phyloP scores from a whole-genome alignment of 257 asterid species.

The Striga asiatica region DNA sequence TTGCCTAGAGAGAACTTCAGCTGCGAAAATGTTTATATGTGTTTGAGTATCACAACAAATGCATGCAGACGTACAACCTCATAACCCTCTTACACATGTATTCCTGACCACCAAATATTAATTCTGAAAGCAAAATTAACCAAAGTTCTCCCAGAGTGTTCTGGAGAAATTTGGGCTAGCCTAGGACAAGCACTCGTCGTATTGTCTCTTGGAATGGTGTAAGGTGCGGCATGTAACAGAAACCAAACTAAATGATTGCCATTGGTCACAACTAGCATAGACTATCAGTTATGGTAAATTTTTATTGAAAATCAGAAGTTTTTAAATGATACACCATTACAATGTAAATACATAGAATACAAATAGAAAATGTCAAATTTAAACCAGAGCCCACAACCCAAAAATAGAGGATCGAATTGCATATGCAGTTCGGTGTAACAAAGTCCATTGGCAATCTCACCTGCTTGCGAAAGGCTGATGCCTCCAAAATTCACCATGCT shows the following conservation, averaged over 20 bases:
- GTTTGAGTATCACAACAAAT: background rate
- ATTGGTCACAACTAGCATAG: conserved; percentile 6
- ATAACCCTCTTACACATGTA: background rate
- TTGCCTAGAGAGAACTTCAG: background rate
- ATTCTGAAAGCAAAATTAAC: background rate
- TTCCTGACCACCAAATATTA: background rate
- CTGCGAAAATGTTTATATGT: background rate
- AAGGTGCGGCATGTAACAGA: background rate
- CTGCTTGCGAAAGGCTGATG: conserved; percentile 66
- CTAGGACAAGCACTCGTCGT: background rate
- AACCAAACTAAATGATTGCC: background rate
- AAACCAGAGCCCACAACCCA: no score
- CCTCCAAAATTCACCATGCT: conserved; percentile 53
- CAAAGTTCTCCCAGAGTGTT: background rate
- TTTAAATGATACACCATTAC: background rate
- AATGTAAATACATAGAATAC: no score
- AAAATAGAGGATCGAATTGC: no score
- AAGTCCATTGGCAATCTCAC: conserved; percentile 57
- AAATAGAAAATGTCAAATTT: no score
- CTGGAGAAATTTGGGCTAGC: background rate
- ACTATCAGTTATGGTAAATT: conserved; percentile 1
- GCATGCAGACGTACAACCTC: background rate
- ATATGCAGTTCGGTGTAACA: no score
- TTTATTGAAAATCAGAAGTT: background rate
- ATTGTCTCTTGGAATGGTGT: background rate